Evolutionary conservation across 441 rosid species (phyloP), one percentile per base, ranked within the genome.

Genomic region (Jatropha podagrica): DNA sequence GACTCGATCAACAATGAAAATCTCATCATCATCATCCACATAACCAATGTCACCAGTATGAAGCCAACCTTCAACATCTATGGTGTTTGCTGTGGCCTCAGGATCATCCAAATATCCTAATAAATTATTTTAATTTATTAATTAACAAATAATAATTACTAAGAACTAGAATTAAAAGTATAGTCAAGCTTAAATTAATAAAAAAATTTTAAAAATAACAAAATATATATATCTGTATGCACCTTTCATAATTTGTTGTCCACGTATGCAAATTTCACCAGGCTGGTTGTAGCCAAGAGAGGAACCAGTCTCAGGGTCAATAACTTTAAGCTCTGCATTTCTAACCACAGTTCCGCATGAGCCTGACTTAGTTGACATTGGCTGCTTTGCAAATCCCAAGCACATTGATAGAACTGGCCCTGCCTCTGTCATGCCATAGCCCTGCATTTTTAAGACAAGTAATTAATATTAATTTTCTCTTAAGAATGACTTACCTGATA

Each of bases 341-440:
- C 99, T 79, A n/a, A 95, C 97, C 15, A 93, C 99, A 0, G 97
- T 92, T 4, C 98, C 99, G 71, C 97, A 95, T 3, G 99, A 89
- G 0, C 99, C 99, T 1, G 97, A 88, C 81, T 95, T 95, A 38
- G 93, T 86, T 11, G 87, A 88, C 10, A 86, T 85, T 0, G 99
- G 91, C 15, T 93, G 89, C 85, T 86, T 95, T 7, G 99, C 97
- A 61, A 92, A 95, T 23, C 80, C 97, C 51, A 89, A 80, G 81
- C 97, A 86, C 97, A 95, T 95, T 40, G 99, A 86, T 63, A 95
- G 74, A 58, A 95, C 98, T 4, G 99, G 97, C 26, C 97, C 99
- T 2, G 99, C 99, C 78, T 95, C 99, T 14, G 99, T 95, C 99
- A 95, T 95, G n/a, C 99, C 99, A 76, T 95, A 95, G 5, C 99